phyloP scores from a whole-genome alignment of 768 basidiomycete genomes.

The Ramaria rubella region DNA sequence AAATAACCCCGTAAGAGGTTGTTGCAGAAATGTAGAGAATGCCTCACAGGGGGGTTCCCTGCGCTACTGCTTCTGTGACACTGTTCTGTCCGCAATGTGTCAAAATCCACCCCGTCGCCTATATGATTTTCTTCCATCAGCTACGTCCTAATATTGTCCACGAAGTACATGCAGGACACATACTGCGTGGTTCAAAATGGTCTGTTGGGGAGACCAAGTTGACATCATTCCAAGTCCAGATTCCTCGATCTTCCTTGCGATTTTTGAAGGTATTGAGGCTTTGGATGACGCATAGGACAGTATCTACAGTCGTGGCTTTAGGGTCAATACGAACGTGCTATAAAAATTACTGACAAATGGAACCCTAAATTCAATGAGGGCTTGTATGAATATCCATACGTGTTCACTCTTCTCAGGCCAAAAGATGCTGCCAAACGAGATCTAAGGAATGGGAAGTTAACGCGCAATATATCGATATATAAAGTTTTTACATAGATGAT shows the following conservation, averaged over 20 bases:
- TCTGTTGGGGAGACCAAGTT: conserved; percentile 21
- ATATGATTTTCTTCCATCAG: too few species aligned
- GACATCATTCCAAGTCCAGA: conserved; percentile 16
- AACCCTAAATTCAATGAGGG: conserved; percentile 17
- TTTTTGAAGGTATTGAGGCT: conserved; percentile 12
- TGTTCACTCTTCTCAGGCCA: conserved; percentile 20
- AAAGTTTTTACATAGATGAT: conserved; percentile 18
- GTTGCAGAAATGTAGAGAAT: neutral
- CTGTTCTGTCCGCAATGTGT: conserved; percentile 23
- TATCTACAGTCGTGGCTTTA: conserved; percentile 10
- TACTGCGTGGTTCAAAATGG: conserved; percentile 20
- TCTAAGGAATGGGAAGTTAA: neutral
- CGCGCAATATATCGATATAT: too few species aligned
- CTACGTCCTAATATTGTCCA: neutral
- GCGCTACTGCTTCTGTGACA: conserved; percentile 17
- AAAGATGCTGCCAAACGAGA: conserved; percentile 20
- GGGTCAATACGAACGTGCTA: too few species aligned
- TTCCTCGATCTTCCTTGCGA: conserved; percentile 14
- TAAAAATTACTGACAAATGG: conserved; percentile 17
- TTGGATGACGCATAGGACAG: conserved; percentile 17
- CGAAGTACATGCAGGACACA: neutral
- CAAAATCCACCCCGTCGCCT: conserved; percentile 21
- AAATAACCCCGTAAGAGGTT: neutral
- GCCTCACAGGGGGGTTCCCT: conserved; percentile 19
- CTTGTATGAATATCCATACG: conserved; percentile 19